These are phyloP conservation scores for Annulohypoxylon nitens DNA, from an alignment of 495 filamentous ascomycete genomes.

Conservation along the genomic window DNA sequence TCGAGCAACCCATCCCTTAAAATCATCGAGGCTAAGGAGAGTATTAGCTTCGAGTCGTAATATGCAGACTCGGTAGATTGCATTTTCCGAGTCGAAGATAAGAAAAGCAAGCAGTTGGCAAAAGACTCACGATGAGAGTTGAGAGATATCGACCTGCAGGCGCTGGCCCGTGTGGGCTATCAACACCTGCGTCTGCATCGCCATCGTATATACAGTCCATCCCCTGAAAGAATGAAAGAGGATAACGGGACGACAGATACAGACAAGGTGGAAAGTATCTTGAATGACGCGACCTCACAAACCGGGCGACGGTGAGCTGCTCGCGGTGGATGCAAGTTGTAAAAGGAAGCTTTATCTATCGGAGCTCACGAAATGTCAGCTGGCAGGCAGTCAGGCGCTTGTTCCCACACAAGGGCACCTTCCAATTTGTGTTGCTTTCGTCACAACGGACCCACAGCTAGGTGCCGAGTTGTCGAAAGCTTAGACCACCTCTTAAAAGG, in stretches of 20 bases:
- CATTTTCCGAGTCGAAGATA: conserved; percentile 7
- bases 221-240: conserved; percentile 48
- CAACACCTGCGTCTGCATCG: conserved; percentile 84
- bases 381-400: conserved; percentile 46
- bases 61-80: conserved; percentile 30
- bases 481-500: conserved; percentile 4
- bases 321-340: not conserved
- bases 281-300: not conserved
- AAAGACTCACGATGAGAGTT: conserved; percentile 74
- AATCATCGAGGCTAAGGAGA: conserved; percentile 64
- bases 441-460: conserved; percentile 31
- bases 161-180: conserved; percentile 90
- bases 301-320: conserved; percentile 8
- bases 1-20: conserved; percentile 78
- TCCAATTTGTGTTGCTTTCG: conserved; percentile 27
- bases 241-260: conserved; percentile 24
- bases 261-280: not conserved
- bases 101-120: not conserved
- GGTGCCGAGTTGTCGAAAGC: conserved; percentile 15
- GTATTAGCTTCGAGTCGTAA: conserved; percentile 20
- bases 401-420: conserved; percentile 27
- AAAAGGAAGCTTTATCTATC: conserved; percentile 37
- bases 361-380: conserved; percentile 39
- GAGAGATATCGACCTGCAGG: conserved; percentile 76
- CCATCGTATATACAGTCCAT: conserved; percentile 57